Base-by-base conservation (phyloP, 352 stramenopile species). In the Phytophthora macrochlamydospora region DNA sequence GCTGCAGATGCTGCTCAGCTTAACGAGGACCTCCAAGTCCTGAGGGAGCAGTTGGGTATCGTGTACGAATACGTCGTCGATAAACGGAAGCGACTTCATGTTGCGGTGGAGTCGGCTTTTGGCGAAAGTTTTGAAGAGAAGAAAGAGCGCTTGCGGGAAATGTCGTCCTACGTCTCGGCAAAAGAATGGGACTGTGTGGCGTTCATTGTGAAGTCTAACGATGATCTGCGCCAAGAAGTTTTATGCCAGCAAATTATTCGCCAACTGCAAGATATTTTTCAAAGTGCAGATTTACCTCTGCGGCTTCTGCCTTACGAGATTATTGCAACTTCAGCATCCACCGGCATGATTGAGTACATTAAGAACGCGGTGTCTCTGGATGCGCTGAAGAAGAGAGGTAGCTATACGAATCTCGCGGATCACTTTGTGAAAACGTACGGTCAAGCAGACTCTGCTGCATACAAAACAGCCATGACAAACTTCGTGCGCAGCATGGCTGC, bases 121-220 rank as follows among this genome's bases (percentile, higher is more conserved):
- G 87, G 87, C 46, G 87, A 95, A 63, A 93, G 81, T 56, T 93
- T 93, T 64, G 83, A 95, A 63, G 80, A 92, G 57, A 93, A 92
- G 65, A 79, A 63, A 24, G 74, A 88, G 49, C 83, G 87, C 0
- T 76, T 95, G 30, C 83, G 84, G 8, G 69, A 78, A 59, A 81
- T 67, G 37, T 92, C 82, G 11, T 80, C 72, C 1, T 65, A 87
- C 37, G 33, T 85, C 28, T 57, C 67, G 31, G 37, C 72, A 8
- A 64, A 56, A 7, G 69, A 76, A 43, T 95, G 87, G 87, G 80
- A 93, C 49, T 91, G 82, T 44, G 83, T 92, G 9, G 89, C 90
- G 32, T 94, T 99, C 48, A 99, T 99, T 75, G 94, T 99, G 6
- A 99, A 99, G 74, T 98, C 92, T 7, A 99, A 99, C 68, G 98